Percentiles rank a stretch among this genome's conserved stretches.
Evolutionary conservation across 768 basidiomycete species (phyloP).

Genomic region (Astraeus odoratus): DNA sequence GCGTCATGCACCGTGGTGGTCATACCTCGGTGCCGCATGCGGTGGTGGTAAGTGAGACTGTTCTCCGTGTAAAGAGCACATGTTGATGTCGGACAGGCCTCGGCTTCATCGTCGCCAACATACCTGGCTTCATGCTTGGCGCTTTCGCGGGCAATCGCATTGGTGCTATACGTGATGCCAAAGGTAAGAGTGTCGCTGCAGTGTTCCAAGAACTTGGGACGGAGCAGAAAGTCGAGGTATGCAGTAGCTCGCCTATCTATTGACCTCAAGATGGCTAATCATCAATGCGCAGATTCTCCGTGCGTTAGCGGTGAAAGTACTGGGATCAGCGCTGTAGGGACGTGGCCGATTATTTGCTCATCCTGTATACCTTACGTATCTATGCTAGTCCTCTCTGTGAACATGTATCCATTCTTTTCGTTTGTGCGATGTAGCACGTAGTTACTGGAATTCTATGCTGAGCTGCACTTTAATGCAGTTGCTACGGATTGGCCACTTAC

Average conservation of each 20-base stretch:
- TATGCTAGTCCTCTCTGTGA: not conserved
- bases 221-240: slow-evolving; percentile 82
- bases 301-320: slow-evolving; percentile 74
- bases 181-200: slow-evolving; percentile 86
- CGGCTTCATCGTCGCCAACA: slow-evolving; percentile 54
- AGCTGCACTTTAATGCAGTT: no score
- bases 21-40: slow-evolving; percentile 60
- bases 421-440: no score
- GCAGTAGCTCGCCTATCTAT: slow-evolving; percentile 12
- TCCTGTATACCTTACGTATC: slow-evolving; percentile 3
- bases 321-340: slow-evolving; percentile 51
- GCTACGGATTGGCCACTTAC: no score
- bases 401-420: no score
- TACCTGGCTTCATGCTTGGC: slow-evolving; percentile 83
- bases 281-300: slow-evolving; percentile 57
- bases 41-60: slow-evolving; percentile 45
- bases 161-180: slow-evolving; percentile 88
- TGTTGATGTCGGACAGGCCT: slow-evolving; percentile 31
- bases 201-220: slow-evolving; percentile 77
- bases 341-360: not conserved
- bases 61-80: slow-evolving; percentile 3
- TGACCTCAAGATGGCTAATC: not conserved
- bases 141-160: slow-evolving; percentile 85
- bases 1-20: slow-evolving; percentile 64
- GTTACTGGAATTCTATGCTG: no score